These are phyloP conservation scores for Juncus effusus DNA, from an alignment of 176 grass and related monocot genomes.

Conservation along the genomic window DNA sequence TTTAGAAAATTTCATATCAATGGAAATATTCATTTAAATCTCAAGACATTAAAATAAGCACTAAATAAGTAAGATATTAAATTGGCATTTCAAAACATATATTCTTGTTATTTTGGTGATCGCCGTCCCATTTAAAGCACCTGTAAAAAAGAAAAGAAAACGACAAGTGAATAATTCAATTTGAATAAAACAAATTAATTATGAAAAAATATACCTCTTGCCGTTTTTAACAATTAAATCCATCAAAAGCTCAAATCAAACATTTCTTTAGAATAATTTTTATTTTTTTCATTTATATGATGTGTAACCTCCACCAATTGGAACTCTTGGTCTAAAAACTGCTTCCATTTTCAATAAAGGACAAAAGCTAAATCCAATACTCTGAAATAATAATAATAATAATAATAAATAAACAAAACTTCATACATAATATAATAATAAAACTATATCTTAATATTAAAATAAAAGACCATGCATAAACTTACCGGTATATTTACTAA, in stretches of 20 bases:
- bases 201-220: neutral
- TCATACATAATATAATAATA: constrained; percentile 11
- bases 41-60: no score
- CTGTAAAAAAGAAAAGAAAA: no score
- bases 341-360: constrained; percentile 51
- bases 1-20: no score
- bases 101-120: no score
- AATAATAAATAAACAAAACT: constrained; percentile 16
- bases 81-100: no score
- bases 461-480: neutral
- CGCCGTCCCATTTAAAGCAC: no score
- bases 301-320: constrained; percentile 79
- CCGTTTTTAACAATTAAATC: neutral
- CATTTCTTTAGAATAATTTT: neutral
- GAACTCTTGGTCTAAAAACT: constrained; percentile 73
- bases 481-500: constrained; percentile 71
- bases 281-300: constrained; percentile 51
- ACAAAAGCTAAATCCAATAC: constrained; percentile 62
- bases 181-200: no score
- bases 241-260: neutral
- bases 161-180: no score
- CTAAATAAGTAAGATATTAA: no score
- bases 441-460: constrained; percentile 5
- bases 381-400: constrained; percentile 35
- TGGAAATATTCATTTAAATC: no score